Base-by-base conservation (phyloP, 345 rosid species). In the Lepidium africanum region DNA sequence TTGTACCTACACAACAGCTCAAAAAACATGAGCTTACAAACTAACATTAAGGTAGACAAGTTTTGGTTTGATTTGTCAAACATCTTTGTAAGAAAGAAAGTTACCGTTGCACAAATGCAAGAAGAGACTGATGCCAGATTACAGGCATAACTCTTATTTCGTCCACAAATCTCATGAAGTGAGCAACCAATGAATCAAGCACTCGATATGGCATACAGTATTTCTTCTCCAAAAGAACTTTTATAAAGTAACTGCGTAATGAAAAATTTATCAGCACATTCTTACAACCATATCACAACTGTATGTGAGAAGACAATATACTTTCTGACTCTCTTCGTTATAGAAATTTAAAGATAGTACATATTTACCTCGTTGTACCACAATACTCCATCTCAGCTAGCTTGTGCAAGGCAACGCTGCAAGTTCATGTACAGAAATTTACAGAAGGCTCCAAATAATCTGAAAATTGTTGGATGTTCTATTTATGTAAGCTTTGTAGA, bases 91-190 rank as follows among this genome's bases (percentile, higher is more conserved):
- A 15, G 47, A 17, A n/a, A 37, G 40, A 50, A 38, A 68, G 78
- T 72, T 59, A 92, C 99, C 97, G 79, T 76, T 89, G 96, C 47
- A 87, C 90, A 67, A 94, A 94, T 8, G 96, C 82, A 53, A 91
- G 97, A 54, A 94, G 95, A 9, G 97, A 86, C 73, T 89, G 97
- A 71, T 94, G 96, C 99, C 99, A 94, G 76, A 89, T 91, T 41
- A 94, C 97, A 16, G 99, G 99, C 99, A 94, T 94, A 46, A 77
- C 73, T 78, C 96, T 84, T 48, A 85, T 52, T 33, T 94, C 97
- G 4, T 86, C 87, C 1, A 72, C 54, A 73, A 91, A 95, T 69
- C 84, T 85, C 97, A 87, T 84, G 69, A 87, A 94, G 76, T 91
- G 96, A 68, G 84, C 82, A 42, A 87, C 84, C 70, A 89, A 49